Percentiles rank a stretch among this genome's conserved stretches.
Evolutionary conservation across 345 rosid species (phyloP).

Genomic region (Eutrema yunnanense): DNA sequence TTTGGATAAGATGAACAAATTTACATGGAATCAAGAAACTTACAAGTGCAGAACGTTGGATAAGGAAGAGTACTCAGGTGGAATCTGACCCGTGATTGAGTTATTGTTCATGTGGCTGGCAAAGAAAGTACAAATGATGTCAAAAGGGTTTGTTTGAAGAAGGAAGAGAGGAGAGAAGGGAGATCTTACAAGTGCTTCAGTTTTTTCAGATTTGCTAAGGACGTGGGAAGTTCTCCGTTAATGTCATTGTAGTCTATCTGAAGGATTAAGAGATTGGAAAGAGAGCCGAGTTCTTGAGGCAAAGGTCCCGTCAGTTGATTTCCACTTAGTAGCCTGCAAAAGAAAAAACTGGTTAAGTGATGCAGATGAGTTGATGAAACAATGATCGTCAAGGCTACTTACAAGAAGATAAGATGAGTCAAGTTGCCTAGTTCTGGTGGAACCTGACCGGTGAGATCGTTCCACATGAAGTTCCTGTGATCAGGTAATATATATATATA

Average conservation of each 20-base stretch:
- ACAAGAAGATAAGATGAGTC: conserved; percentile 33
- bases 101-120: conserved; percentile 50
- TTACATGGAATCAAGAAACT: conserved; percentile 8
- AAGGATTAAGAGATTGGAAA: conserved; percentile 32
- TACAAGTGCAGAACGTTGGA: conserved; percentile 39
- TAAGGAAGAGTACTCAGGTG: conserved; percentile 34
- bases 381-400: conserved; percentile 23
- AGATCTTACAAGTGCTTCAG: conserved; percentile 41
- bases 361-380: background rate
- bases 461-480: conserved; percentile 48
- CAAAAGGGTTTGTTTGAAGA: background rate
- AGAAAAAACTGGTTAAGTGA: background rate
- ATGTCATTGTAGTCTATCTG: conserved; percentile 38
- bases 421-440: conserved; percentile 42
- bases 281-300: conserved; percentile 42
- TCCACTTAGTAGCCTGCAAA: conserved; percentile 44
- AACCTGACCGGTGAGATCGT: conserved; percentile 35
- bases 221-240: conserved; percentile 35
- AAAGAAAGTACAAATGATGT: background rate
- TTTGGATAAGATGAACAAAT: background rate
- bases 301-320: conserved; percentile 41
- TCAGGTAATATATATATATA: background rate
- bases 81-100: conserved; percentile 46
- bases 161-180: background rate
- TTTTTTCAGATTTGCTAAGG: conserved; percentile 31